Evolutionary conservation across 2,329 filamentous ascomycete species (phyloP), one percentile per base, ranked within the genome.

Genomic region (Cladosporium austrohemisphaericum): DNA sequence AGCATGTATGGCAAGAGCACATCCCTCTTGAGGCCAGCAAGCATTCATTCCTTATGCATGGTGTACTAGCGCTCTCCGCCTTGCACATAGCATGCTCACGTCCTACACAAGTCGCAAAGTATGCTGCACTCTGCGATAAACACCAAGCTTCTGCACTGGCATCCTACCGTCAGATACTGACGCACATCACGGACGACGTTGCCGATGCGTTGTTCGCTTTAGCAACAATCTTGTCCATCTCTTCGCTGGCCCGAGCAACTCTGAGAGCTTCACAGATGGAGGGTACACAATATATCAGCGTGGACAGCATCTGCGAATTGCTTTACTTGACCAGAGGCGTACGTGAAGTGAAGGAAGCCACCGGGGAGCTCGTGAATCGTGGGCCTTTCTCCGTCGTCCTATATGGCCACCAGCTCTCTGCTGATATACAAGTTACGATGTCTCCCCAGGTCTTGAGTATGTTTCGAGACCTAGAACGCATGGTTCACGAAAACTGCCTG

Each of bases 21-120:
- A 54, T 61, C 5, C 58, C 59, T 2, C 16, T 40, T n/a, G 53
- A 60, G 51, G 59, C 55, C 3, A 26, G 53, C 11, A 53, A 49
- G n/a, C 51, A 60, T 44, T 23, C 52, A 5, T 61, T 60, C 38
- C 49, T 63, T 2, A 57, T 62, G 51, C 59, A 63, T 26, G 58
- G 58, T 14, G 53, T 62, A 13, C 49, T 63, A 5, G 57, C 60
- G 9, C 19, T 61, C 1, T 52, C 59, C 3, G 59, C 59, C 2
- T 48, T 63, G 9, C 56, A 58, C 43, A 47, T 61, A 2, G 58
- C 58, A 1, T 37, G 50, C 31, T 37, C 41, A 6, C 52, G 37
- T 5, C 57, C 55, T 4, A 22, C 35, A 16, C 47, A 60, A 11
- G 31, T 48, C 5, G 46, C 47, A 1, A 53, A 54, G n/a, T 62